phyloP scores from a whole-genome alignment of 164 flowering plant genomes.

The Protea cynaroides region DNA sequence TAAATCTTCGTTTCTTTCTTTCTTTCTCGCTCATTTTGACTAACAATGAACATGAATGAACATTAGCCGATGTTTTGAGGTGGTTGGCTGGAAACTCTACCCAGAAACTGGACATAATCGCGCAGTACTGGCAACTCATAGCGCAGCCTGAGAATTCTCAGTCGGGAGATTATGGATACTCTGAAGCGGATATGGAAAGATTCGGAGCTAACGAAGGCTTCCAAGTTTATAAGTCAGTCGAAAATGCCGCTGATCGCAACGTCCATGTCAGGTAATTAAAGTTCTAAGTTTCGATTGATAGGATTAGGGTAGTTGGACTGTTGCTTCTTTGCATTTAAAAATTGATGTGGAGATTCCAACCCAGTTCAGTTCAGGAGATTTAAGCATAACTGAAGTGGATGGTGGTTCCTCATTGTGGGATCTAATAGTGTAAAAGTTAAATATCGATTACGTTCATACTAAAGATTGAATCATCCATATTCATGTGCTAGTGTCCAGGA shows the following conservation, averaged over 20 bases:
- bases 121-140: constrained; percentile 84
- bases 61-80: constrained; percentile 63
- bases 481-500: too few species aligned
- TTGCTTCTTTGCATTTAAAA: too few species aligned
- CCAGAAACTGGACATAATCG: constrained; percentile 58
- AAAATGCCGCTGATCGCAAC: constrained; percentile 71
- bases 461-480: background rate
- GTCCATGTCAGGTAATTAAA: constrained; percentile 50
- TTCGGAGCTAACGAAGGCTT: constrained; percentile 70
- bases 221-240: constrained; percentile 50
- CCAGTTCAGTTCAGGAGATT: background rate
- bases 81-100: constrained; percentile 88
- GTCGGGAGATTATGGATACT: constrained; percentile 92
- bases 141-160: constrained; percentile 59
- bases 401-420: background rate
- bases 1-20: background rate
- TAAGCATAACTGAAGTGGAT: background rate
- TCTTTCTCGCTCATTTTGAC: background rate
- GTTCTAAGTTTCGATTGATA: background rate
- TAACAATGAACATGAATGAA: background rate
- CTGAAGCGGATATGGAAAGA: constrained; percentile 46
- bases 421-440: background rate
- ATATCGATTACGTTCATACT: background rate
- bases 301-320: too few species aligned
- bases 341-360: background rate